Base-by-base conservation (phyloP, 1,139 yeast genomes). In the Sugiyamaella grinbergsii region DNA sequence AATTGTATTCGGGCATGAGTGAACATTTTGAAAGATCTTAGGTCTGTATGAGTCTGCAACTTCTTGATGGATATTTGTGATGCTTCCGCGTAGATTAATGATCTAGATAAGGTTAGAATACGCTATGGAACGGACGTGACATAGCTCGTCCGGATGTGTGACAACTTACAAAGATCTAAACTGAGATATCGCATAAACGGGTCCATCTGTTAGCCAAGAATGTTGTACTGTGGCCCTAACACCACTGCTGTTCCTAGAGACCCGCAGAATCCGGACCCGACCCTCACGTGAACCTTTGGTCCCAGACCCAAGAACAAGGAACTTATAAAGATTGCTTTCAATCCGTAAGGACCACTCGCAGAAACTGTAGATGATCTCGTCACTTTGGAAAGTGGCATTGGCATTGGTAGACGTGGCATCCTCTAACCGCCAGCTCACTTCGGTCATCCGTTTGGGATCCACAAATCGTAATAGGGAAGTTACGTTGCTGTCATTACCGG, bases 381-480 rank as follows among this genome's bases (percentile, higher is more conserved):
- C 52, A 5, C 43, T 40, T 8, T 24, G 26, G 24, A 43, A 43
- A n/a, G 11, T 18, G 5, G 26, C n/a, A 16, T 28, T 37, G 3
- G 31, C 16, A 23, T 15, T 23, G 16, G 37, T 4, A 1, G 22
- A 26, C n/a, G 37, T 15, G 20, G 31, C 31, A 16, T 43, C 34
- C 11, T 13, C n/a, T 8, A 43, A 19, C 13, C 23, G 33, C 41
- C 41, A 43, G 11, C n/a, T 26, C 11, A 43, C 33, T 23, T 43
- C 47, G 2, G 26, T 19, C 47, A 43, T 43, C 36, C 47, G 26
- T 65, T 67, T 42, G 76, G 72, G 48, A 76, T 60, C 1, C 16
- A 58, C 56, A 47, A 58, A 58, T 2, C 50, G 29, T 19, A 58
- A 37, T 2, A 28, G 22, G 6, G 31, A 20, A 40, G 32, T 33